Percentiles rank a stretch among this genome's conserved stretches.
Conservation (phyloP, 176 grass and related monocot genomes). For the Hordeum marinum region DNA sequence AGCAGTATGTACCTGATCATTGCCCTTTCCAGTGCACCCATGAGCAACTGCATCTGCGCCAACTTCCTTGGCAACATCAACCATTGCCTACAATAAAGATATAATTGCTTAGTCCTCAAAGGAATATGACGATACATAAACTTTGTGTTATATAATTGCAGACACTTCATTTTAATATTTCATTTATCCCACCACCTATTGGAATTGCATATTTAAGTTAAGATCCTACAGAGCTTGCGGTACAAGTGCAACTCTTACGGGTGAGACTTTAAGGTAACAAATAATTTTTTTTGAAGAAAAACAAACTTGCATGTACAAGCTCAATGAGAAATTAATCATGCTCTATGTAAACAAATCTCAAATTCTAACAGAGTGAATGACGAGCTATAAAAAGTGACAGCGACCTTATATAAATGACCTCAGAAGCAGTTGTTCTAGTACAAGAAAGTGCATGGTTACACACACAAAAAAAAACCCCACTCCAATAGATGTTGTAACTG, state of each 20-base stretch:
- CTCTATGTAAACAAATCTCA: neutral
- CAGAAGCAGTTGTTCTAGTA: neutral
- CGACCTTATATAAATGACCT: neutral
- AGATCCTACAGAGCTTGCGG: neutral
- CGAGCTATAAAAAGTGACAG: neutral
- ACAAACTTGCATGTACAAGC: neutral
- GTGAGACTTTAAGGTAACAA: neutral
- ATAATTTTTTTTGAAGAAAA: neutral
- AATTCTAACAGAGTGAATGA: neutral
- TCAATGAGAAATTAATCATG: neutral
- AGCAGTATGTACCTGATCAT: conserved; percentile 68
- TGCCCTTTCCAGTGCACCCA: conserved; percentile 97
- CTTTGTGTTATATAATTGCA: neutral
- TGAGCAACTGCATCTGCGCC: conserved; percentile 86
- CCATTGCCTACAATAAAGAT: conserved; percentile 66
- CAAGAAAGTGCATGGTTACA: neutral
- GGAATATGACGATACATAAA: neutral
- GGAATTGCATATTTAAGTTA: neutral
- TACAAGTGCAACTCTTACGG: neutral
- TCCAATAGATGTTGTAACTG: neutral
- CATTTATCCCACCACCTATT: neutral
- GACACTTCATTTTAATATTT: neutral
- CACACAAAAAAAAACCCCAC: neutral
- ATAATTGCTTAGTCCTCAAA: conserved; percentile 19
- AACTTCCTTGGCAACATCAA: conserved; percentile 90